Percentiles rank a stretch among this genome's conserved stretches.
Evolutionary conservation across 2,329 filamentous ascomycete genomes (phyloP).

Genomic region (Endoconidiophora polonica): DNA sequence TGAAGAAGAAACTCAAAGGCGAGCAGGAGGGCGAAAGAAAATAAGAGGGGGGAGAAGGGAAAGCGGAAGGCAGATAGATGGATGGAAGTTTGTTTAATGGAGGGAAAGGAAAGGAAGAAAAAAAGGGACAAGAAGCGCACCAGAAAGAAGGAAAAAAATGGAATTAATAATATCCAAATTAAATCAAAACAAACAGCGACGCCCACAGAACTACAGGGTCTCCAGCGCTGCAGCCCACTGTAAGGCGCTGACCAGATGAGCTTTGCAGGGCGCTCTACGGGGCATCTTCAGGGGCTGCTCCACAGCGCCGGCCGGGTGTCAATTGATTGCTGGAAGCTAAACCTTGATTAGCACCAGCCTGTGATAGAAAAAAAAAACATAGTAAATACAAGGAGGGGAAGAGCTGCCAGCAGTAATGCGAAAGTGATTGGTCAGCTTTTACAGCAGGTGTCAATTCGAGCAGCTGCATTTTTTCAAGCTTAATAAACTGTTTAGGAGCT

Average conservation of each 20-base stretch:
- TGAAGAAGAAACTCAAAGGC: background rate
- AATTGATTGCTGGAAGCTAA: background rate
- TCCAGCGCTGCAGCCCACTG: background rate
- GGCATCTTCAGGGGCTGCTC: too few relatives aligned
- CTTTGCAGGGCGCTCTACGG: too few relatives aligned
- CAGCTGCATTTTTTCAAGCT: too few relatives aligned
- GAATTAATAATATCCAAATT: constrained; percentile 10
- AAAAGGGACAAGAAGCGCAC: constrained; percentile 18
- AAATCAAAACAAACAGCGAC: constrained; percentile 1
- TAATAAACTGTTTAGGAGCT: too few relatives aligned
- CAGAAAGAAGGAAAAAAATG: constrained; percentile 18
- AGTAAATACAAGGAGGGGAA: too few relatives aligned
- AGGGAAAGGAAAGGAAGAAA: constrained; percentile 16
- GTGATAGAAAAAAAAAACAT: too few relatives aligned
- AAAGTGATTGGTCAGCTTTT: too few relatives aligned
- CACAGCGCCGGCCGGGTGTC: too few relatives aligned
- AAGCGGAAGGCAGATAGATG: background rate
- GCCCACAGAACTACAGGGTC: background rate
- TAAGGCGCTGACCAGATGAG: background rate
- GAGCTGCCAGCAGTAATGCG: too few relatives aligned
- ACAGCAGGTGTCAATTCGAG: too few relatives aligned
- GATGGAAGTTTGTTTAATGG: background rate
- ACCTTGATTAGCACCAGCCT: too few relatives aligned
- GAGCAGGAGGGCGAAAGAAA: background rate
- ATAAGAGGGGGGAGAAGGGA: constrained; percentile 4